These are phyloP conservation scores for Claviceps sp. DNA, from an alignment of 2,329 filamentous ascomycete genomes.

Conservation along the genomic window DNA sequence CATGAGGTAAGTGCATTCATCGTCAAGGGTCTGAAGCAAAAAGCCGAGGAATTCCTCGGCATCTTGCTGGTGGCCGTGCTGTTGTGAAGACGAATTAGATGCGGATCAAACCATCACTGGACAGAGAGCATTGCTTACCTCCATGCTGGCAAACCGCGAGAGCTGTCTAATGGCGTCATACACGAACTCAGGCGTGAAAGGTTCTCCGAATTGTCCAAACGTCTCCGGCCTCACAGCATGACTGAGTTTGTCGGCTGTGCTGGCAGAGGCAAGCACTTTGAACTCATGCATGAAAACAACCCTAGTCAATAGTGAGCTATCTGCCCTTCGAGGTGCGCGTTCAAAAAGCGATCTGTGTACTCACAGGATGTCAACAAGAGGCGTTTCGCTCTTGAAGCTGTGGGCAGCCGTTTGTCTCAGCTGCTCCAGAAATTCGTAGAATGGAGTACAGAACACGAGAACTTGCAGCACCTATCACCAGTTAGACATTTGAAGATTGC, in stretches of 20 bases:
- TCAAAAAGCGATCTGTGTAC: conserved; percentile 15
- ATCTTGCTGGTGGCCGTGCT: conserved; percentile 94
- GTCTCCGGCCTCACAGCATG: conserved; percentile 67
- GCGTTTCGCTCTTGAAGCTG: conserved; percentile 91
- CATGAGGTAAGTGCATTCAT: conserved; percentile 77
- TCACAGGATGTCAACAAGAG: conserved; percentile 85
- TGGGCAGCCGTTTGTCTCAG: conserved; percentile 71
- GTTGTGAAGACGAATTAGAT: conserved; percentile 1
- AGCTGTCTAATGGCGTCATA: conserved; percentile 84
- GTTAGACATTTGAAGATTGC: conserved; percentile 19
- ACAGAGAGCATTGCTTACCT: conserved; percentile 36
- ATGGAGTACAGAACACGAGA: conserved; percentile 83
- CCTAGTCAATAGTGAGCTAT: conserved; percentile 29
- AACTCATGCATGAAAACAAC: conserved; percentile 96
- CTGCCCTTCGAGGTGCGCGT: background rate
- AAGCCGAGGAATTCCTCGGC: conserved; percentile 95
- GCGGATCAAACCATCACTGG: background rate
- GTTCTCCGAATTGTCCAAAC: conserved; percentile 78
- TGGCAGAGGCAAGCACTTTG: conserved; percentile 67
- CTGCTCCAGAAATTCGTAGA: conserved; percentile 86
- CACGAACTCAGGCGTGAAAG: conserved; percentile 87
- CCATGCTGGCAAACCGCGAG: conserved; percentile 83
- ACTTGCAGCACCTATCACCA: conserved; percentile 71
- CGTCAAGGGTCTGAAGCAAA: conserved; percentile 79
- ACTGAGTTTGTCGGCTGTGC: conserved; percentile 59